Base-by-base conservation (phyloP, 148 eudicot genomes). In the Simmondsia chinensis region DNA sequence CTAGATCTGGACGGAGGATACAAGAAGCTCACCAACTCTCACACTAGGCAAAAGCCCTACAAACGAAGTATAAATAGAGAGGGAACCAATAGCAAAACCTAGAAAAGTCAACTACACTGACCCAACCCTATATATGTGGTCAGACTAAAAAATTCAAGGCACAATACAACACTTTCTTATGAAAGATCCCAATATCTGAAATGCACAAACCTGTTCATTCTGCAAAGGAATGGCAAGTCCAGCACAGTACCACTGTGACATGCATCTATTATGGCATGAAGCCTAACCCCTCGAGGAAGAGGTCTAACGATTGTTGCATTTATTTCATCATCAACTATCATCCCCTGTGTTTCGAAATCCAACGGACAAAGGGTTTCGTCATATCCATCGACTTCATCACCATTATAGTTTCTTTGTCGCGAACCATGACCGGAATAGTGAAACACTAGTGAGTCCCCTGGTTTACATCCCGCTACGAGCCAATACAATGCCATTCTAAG, bases 341-440 rank as follows among this genome's bases (percentile, higher is more conserved):
- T 86, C 25, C 99, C 99, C 56, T 75, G 83, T 15, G 94, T 79
- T 66, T 91, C 96, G 56, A 82, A 91, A 60, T 91, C 99, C 54
- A 91, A 52, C 43, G 99, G 99, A 39, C 99, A 86, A 26, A 91
- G 56, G 32, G 99, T 82, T 77, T 86, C 96, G 60, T 91, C 99
- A 64, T 79, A 86, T 35, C 99, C 96, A 69, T 86, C 93, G 52
- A 66, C 60, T 75, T 91, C 94, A 52, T 86, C 96, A 20, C 94
- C 89, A 14, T 52, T 76, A 47, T 63, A 61, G 59, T 80, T 72
- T 64, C 79, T 71, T 56, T 86, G 89, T 9, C 73, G 73, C 44
- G 94, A 85, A 44, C 99, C 99, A 63, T 91, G 99, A 24, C 99
- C 99, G 46, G 99, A 86, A 64, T 72, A 91, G 69, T 91, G 96